Percentiles rank a stretch among this genome's conserved stretches.
phyloP scores from a whole-genome alignment of 2,329 filamentous ascomycete species.

The Akanthomyces dipterigenus region DNA sequence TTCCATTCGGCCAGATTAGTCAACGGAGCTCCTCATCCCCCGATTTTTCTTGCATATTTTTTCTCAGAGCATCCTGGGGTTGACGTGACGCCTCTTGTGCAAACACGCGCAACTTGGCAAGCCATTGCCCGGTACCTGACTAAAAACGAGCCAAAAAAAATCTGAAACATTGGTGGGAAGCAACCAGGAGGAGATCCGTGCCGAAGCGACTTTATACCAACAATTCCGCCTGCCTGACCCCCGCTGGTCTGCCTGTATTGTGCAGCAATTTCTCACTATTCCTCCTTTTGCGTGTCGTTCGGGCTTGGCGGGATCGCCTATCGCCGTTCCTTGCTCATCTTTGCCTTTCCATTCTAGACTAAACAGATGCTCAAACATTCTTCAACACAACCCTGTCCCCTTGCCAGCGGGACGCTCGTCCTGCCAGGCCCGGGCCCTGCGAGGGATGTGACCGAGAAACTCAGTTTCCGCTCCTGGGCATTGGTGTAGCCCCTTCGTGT shows the following conservation, averaged over 20 bases:
- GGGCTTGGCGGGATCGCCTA: not conserved
- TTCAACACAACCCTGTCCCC: not conserved
- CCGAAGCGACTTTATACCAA: not conserved
- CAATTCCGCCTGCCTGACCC: not conserved
- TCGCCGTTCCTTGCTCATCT: not conserved
- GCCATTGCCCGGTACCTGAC: no score
- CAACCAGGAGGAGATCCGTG: conserved; percentile 4
- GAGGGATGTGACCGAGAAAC: conserved; percentile 1
- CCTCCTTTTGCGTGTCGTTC: not conserved
- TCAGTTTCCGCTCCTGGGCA: conserved; percentile 2
- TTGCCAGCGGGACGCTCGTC: conserved; percentile 2
- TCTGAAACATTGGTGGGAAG: conserved; percentile 7
- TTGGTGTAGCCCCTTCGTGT: not conserved
- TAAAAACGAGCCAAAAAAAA: conserved; percentile 1
- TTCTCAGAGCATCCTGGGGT: not conserved
- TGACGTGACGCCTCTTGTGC: not conserved
- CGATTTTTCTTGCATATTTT: not conserved
- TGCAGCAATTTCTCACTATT: not conserved
- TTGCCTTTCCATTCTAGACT: not conserved
- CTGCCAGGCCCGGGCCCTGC: not conserved
- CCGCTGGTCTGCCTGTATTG: not conserved
- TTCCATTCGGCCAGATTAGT: not conserved
- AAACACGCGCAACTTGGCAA: not conserved
- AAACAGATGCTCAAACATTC: conserved; percentile 1
- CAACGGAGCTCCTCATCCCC: no score